phyloP scores from a whole-genome alignment of 1,284 basidiomycete genomes.

The Rhodofomes roseus region DNA sequence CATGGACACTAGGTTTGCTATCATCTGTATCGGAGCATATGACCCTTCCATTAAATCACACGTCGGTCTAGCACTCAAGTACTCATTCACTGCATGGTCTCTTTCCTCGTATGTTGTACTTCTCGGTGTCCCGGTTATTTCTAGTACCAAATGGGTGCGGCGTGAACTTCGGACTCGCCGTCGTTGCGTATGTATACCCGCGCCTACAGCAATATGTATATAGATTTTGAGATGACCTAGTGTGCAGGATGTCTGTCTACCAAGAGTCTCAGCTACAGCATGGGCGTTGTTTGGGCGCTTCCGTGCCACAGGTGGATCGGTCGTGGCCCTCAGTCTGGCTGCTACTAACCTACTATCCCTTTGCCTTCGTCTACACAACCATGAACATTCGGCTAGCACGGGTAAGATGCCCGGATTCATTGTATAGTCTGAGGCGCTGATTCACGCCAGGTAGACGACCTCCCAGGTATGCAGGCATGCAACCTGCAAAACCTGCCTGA shows the following conservation, averaged over 20 bases:
- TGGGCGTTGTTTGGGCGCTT: too few species aligned
- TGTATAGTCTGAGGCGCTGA: background rate
- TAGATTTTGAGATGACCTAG: too few species aligned
- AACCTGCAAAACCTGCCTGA: constrained; percentile 87
- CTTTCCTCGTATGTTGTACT: background rate
- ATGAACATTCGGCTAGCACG: constrained; percentile 12
- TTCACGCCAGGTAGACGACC: constrained; percentile 54
- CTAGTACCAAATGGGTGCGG: background rate
- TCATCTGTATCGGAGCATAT: background rate
- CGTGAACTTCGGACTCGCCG: background rate
- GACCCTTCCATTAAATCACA: background rate
- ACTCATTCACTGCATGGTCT: background rate
- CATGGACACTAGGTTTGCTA: constrained; percentile 20
- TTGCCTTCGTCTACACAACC: background rate
- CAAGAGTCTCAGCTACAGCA: too few species aligned
- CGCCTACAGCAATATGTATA: background rate
- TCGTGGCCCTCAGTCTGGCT: too few species aligned
- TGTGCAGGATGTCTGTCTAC: too few species aligned
- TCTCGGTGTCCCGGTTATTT: background rate
- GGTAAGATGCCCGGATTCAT: background rate
- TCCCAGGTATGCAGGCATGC: constrained; percentile 89
- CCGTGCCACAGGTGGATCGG: too few species aligned
- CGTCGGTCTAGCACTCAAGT: background rate
- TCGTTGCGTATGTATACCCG: constrained; percentile 1
- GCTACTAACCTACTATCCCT: background rate